phyloP scores from a whole-genome alignment of 768 basidiomycete genomes.

The Rhizopogon vulgaris region DNA sequence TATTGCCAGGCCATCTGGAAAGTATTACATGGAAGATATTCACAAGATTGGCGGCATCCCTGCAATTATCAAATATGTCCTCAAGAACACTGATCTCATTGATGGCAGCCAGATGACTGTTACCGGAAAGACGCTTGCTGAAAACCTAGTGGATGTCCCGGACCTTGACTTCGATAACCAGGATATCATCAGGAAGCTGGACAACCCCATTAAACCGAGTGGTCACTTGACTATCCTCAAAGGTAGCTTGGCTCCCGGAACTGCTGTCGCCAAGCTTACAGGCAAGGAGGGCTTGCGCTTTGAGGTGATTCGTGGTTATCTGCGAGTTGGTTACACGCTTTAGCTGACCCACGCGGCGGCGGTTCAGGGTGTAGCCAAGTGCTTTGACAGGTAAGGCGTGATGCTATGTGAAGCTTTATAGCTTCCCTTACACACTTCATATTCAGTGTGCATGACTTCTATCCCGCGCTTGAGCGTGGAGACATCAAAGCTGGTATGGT shows the following conservation, averaged over 20 bases:
- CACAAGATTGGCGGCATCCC: slow-evolving; percentile 84
- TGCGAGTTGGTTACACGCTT: not conserved
- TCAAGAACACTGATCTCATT: slow-evolving; percentile 72
- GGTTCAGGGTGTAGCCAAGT: slow-evolving; percentile 62
- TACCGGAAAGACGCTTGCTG: slow-evolving; percentile 84
- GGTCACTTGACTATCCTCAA: slow-evolving; percentile 85
- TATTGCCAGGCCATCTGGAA: slow-evolving; percentile 61
- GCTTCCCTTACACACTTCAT: not conserved
- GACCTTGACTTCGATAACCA: slow-evolving; percentile 70
- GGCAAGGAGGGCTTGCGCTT: slow-evolving; percentile 87
- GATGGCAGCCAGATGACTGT: slow-evolving; percentile 83
- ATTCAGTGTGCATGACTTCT: slow-evolving; percentile 59
- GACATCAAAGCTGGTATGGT: slow-evolving; percentile 73
- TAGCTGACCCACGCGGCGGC: slow-evolving; percentile 2
- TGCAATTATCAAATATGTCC: slow-evolving; percentile 75
- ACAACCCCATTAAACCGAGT: slow-evolving; percentile 78
- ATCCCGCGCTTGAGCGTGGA: slow-evolving; percentile 64
- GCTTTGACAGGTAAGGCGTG: slow-evolving; percentile 58
- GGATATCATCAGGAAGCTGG: slow-evolving; percentile 66
- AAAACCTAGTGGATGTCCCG: slow-evolving; percentile 75
- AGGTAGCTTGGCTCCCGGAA: slow-evolving; percentile 84
- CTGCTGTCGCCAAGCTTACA: slow-evolving; percentile 88
- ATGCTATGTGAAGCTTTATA: not conserved
- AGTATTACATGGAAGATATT: slow-evolving; percentile 88
- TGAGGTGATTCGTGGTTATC: slow-evolving; percentile 41